These are phyloP conservation scores for Coniochaeta prunicola DNA, from an alignment of 2,329 filamentous ascomycete genomes.

Conservation along the genomic window DNA sequence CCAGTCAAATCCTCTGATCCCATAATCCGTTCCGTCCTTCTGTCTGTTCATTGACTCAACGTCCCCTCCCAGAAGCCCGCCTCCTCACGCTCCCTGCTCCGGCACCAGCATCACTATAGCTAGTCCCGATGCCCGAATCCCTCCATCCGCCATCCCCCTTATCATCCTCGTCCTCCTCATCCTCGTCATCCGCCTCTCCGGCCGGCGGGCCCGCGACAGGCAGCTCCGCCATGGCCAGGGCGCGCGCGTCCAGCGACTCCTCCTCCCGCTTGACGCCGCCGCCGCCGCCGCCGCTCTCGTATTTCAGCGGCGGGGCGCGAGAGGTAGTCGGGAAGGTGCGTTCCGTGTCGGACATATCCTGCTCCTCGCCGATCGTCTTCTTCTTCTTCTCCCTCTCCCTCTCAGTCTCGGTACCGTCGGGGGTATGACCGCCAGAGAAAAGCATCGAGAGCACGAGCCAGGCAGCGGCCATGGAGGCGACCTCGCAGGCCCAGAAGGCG, in stretches of 20 bases:
- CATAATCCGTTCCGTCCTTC: too few species aligned
- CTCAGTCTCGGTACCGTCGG: constrained; percentile 2
- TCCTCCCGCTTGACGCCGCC: constrained; percentile 27
- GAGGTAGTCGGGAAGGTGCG: constrained; percentile 35
- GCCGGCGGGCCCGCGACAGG: constrained; percentile 20
- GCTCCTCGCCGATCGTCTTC: constrained; percentile 19
- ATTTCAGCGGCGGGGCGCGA: constrained; percentile 31
- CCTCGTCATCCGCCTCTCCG: constrained; percentile 41
- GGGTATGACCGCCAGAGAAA: too few species aligned
- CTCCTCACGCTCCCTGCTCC: background rate
- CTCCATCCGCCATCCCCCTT: background rate
- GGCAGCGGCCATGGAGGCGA: constrained; percentile 56
- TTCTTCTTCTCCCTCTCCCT: constrained; percentile 13
- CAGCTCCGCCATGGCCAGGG: constrained; percentile 3
- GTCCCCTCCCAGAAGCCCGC: background rate
- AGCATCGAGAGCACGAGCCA: constrained; percentile 50
- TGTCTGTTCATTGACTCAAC: background rate
- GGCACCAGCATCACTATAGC: background rate
- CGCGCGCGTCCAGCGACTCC: too few species aligned
- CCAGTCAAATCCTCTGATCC: too few species aligned
- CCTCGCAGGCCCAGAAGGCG: constrained; percentile 71
- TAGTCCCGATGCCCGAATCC: background rate
- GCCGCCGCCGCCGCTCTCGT: constrained; percentile 22
- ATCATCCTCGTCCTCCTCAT: constrained; percentile 37
- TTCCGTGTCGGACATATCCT: constrained; percentile 33